phyloP scores from a whole-genome alignment of 768 basidiomycete species.

The Termitomyces sp. region DNA sequence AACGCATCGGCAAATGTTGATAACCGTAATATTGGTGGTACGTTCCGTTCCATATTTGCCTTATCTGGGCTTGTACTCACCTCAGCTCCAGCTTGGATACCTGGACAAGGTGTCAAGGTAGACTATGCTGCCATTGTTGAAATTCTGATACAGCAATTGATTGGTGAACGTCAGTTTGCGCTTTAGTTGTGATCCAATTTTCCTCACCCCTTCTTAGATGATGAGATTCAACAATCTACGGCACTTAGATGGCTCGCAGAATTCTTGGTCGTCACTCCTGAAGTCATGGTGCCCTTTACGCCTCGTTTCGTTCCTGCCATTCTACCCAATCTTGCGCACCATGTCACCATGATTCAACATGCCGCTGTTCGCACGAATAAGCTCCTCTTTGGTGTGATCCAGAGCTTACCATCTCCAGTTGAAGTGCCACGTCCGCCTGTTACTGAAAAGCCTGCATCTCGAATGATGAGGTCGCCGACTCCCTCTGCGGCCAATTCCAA shows the following conservation, averaged over 20 bases:
- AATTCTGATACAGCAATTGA: conserved; percentile 85
- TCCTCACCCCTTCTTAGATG: conserved; percentile 49
- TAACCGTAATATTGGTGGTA: conserved; percentile 64
- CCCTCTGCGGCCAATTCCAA: conserved; percentile 46
- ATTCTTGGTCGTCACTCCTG: conserved; percentile 82
- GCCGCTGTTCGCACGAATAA: conserved; percentile 87
- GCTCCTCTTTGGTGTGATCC: conserved; percentile 79
- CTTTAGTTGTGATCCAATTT: neutral
- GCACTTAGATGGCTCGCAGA: conserved; percentile 93
- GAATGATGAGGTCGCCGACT: conserved; percentile 54
- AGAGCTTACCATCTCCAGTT: conserved; percentile 72
- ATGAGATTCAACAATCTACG: conserved; percentile 92
- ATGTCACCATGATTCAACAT: conserved; percentile 82
- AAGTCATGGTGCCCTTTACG: conserved; percentile 92
- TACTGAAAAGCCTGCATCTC: conserved; percentile 31
- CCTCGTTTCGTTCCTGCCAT: conserved; percentile 91
- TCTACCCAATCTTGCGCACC: conserved; percentile 91
- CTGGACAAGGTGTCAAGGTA: conserved; percentile 90
- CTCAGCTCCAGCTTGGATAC: conserved; percentile 66
- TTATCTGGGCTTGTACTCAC: conserved; percentile 10
- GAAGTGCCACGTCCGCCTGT: conserved; percentile 35
- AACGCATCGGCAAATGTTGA: conserved; percentile 41
- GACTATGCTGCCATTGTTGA: conserved; percentile 92
- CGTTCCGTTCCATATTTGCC: conserved; percentile 10
- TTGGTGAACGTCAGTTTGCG: conserved; percentile 66